Evolutionary conservation across 495 filamentous ascomycete genomes (phyloP).

Genomic region (Penicillium riverlandense): DNA sequence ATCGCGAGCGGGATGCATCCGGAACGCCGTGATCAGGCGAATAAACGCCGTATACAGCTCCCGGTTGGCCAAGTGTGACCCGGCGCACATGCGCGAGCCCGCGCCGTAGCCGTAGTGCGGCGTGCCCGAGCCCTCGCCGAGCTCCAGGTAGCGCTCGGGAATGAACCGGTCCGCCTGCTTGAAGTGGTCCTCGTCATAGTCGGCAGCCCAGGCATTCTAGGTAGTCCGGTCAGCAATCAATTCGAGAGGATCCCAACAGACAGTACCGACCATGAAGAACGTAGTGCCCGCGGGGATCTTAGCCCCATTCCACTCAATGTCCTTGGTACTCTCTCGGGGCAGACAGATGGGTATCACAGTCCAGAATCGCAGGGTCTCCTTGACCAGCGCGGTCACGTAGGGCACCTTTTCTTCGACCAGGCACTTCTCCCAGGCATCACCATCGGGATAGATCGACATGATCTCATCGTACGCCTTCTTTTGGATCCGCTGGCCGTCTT

Average conservation of each 20-base stretch:
- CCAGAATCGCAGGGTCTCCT: conserved; percentile 65
- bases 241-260: not conserved
- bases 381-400: conserved; percentile 62
- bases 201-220: conserved; percentile 61
- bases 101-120: conserved; percentile 67
- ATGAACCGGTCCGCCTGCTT: conserved; percentile 49
- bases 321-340: conserved; percentile 56
- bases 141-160: conserved; percentile 59
- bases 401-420: conserved; percentile 62
- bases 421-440: conserved; percentile 58
- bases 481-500: conserved; percentile 57
- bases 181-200: conserved; percentile 63
- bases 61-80: conserved; percentile 60
- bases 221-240: not conserved
- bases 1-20: conserved; percentile 35
- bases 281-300: conserved; percentile 57
- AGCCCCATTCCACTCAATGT: conserved; percentile 52
- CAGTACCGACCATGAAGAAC: conserved; percentile 53
- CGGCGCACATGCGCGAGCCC: conserved; percentile 66
- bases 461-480: conserved; percentile 56
- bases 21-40: conserved; percentile 60
- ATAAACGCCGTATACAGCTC: conserved; percentile 63
- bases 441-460: conserved; percentile 54
- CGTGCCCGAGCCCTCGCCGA: conserved; percentile 49
- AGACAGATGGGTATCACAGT: conserved; percentile 69